These are phyloP conservation scores for Entomortierella lignicola DNA, from an alignment of 192 early-diverging fungal genomes.

Conservation along the genomic window DNA sequence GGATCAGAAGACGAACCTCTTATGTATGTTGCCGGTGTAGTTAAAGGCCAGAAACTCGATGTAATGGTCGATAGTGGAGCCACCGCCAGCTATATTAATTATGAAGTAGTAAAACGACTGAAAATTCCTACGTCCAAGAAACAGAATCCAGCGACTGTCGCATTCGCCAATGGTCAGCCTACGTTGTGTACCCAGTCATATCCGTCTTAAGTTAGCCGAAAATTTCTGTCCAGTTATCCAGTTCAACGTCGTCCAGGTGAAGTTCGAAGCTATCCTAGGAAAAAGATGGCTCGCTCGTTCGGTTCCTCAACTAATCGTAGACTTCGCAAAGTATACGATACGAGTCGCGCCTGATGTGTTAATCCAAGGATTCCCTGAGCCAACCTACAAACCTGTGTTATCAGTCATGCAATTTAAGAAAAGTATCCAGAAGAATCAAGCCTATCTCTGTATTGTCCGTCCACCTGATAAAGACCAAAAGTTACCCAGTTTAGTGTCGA, in stretches of 20 bases:
- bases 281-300: conserved; percentile 1
- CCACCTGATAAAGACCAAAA: not conserved
- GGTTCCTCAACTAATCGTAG: not conserved
- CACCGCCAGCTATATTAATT: no score
- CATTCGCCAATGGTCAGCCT: no score
- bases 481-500: not conserved
- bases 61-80: conserved; percentile 5
- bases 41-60: not conserved
- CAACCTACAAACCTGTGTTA: not conserved
- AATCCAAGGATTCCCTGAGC: not conserved
- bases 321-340: not conserved
- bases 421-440: not conserved
- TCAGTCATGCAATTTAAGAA: conserved; percentile 1
- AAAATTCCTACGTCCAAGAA: no score
- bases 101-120: no score
- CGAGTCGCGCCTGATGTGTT: not conserved
- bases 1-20: not conserved
- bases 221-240: no score
- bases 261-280: conserved; percentile 8
- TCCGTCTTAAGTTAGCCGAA: no score
- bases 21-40: conserved; percentile 2
- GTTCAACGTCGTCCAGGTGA: conserved; percentile 1
- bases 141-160: no score
- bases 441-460: not conserved
- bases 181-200: no score